Percentiles rank a stretch among this genome's conserved stretches.
These are phyloP conservation scores for Epicoccum sorghinum DNA, from an alignment of 2,329 filamentous ascomycete species.

Conservation along the genomic window DNA sequence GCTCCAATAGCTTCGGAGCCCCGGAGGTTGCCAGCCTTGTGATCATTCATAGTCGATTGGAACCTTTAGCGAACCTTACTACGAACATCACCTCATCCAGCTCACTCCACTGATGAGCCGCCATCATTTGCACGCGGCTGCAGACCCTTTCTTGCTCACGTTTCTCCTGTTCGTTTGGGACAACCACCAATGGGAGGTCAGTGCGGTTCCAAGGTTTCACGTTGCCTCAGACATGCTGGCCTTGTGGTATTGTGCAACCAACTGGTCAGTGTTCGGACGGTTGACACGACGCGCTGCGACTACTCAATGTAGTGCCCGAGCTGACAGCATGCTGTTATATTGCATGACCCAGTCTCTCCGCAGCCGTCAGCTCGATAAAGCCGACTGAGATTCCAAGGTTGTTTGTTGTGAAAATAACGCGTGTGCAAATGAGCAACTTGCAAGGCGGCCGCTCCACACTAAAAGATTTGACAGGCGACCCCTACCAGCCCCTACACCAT, in stretches of 20 bases:
- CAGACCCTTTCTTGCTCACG: conserved; percentile 8
- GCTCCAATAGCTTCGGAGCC: no score
- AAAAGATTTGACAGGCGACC: conserved; percentile 37
- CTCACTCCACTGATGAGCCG: conserved; percentile 5
- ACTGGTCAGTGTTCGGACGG: conserved; percentile 13
- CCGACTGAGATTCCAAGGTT: conserved; percentile 17
- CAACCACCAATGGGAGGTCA: conserved; percentile 6
- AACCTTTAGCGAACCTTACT: neutral
- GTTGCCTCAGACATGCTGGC: conserved; percentile 19
- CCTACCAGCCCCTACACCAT: conserved; percentile 24
- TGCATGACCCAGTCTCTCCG: conserved; percentile 2
- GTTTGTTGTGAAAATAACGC: conserved; percentile 47
- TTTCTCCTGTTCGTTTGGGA: conserved; percentile 15
- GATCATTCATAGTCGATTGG: neutral
- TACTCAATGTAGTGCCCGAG: conserved; percentile 11
- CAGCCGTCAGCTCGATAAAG: conserved; percentile 11
- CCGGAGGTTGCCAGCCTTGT: neutral
- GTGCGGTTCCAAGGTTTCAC: conserved; percentile 37
- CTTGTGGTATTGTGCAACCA: conserved; percentile 31
- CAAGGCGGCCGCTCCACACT: conserved; percentile 30
- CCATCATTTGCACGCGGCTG: neutral
- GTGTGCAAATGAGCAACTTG: conserved; percentile 44
- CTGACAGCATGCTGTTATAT: conserved; percentile 11
- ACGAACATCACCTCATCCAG: conserved; percentile 3
- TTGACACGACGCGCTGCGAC: neutral